These are phyloP conservation scores for Gigaspora rosea DNA, from an alignment of 192 early-diverging fungal genomes.

Conservation along the genomic window DNA sequence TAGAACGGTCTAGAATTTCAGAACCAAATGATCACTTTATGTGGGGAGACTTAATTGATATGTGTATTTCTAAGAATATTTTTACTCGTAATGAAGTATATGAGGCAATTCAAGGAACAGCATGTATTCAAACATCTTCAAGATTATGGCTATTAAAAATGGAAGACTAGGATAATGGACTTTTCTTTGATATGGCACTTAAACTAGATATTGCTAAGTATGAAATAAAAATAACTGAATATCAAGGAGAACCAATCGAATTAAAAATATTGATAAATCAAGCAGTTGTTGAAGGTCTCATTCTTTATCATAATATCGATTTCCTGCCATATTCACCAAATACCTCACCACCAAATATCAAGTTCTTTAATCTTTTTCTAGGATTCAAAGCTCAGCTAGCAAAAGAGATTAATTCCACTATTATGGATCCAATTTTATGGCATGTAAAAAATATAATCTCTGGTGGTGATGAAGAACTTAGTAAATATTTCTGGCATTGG, in stretches of 20 bases:
- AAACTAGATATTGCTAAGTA: constrained; percentile 9
- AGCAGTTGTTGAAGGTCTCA: constrained; percentile 17
- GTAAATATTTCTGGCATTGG: constrained; percentile 20
- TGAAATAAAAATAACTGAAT: constrained; percentile 9
- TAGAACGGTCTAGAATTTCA: neutral
- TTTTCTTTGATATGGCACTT: constrained; percentile 5
- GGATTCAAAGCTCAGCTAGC: constrained; percentile 1
- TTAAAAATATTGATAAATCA: constrained; percentile 1
- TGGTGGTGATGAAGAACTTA: neutral
- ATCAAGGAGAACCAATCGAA: neutral
- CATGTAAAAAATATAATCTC: constrained; percentile 14
- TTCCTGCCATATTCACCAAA: constrained; percentile 1
- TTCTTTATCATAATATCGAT: constrained; percentile 28
- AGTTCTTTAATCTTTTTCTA: constrained; percentile 8
- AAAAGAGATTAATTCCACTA: constrained; percentile 4
- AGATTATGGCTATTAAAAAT: constrained; percentile 23
- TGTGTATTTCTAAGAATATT: neutral
- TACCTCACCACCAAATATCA: neutral
- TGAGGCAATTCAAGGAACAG: neutral
- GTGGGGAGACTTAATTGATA: neutral
- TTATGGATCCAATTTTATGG: constrained; percentile 12
- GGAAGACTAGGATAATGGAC: neutral
- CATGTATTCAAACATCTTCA: constrained; percentile 16
- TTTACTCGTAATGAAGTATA: neutral
- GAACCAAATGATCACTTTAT: neutral